Conservation (phyloP, 2,329 filamentous ascomycete species). For the Pseudogymnoascus sp. region DNA sequence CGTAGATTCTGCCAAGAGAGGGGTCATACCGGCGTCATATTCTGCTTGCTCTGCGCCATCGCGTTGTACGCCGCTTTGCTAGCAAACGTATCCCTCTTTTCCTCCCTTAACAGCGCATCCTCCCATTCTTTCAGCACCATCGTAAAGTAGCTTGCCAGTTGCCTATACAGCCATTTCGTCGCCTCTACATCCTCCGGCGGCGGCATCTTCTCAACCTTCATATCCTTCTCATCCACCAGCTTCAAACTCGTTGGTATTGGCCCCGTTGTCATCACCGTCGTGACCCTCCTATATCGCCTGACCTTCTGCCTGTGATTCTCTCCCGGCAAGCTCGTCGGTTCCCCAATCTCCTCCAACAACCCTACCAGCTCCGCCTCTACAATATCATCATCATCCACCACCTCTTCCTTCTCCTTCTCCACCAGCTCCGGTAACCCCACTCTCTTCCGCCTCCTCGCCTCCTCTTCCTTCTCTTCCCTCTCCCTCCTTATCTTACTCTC, state of each 20-base stretch:
- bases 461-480: constrained; percentile 65
- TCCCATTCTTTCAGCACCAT: constrained; percentile 92
- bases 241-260: constrained; percentile 81
- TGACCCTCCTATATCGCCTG: constrained; percentile 60
- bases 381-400: constrained; percentile 49
- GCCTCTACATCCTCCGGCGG: constrained; percentile 53
- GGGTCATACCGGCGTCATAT: constrained; percentile 62
- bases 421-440: constrained; percentile 72
- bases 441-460: constrained; percentile 62
- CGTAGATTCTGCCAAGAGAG: neutral
- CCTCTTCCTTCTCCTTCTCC: constrained; percentile 40
- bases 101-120: constrained; percentile 60
- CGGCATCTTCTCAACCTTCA: constrained; percentile 65
- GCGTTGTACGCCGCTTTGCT: constrained; percentile 75
- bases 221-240: constrained; percentile 74
- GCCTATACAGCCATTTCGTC: constrained; percentile 67
- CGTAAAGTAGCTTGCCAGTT: constrained; percentile 90
- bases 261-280: constrained; percentile 54
- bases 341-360: constrained; percentile 61
- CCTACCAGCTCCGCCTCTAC: constrained; percentile 59
- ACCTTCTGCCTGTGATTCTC: constrained; percentile 65
- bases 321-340: constrained; percentile 72
- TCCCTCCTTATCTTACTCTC: constrained; percentile 63
- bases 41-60: constrained; percentile 80
- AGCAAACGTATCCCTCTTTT: constrained; percentile 56